These are phyloP conservation scores for Pythium insidiosum DNA, from an alignment of 352 stramenopile genomes.

Conservation along the genomic window DNA sequence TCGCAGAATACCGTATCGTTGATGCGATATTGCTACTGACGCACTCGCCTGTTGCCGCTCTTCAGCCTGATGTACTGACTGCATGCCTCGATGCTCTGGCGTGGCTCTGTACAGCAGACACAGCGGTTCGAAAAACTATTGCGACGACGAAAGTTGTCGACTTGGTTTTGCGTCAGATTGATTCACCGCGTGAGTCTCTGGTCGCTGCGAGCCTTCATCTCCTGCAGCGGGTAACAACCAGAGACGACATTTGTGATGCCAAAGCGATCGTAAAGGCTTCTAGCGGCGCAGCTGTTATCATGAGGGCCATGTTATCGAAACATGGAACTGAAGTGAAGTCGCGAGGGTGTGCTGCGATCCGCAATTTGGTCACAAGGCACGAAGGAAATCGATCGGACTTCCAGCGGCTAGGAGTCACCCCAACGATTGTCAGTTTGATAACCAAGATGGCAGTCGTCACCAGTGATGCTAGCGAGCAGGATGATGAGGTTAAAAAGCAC, in stretches of 20 bases:
- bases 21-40: constrained; percentile 35
- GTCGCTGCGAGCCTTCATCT: constrained; percentile 40
- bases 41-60: constrained; percentile 28
- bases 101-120: constrained; percentile 34
- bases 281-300: constrained; percentile 29
- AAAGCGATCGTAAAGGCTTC: constrained; percentile 27
- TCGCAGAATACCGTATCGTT: constrained; percentile 44
- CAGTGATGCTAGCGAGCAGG: too few relatives aligned
- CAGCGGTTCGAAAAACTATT: constrained; percentile 26
- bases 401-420: constrained; percentile 32
- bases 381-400: constrained; percentile 47
- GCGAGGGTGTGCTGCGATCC: constrained; percentile 33
- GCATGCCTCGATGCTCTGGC: constrained; percentile 42
- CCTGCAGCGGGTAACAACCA: constrained; percentile 35
- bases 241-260: constrained; percentile 17
- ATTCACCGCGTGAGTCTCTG: constrained; percentile 23
- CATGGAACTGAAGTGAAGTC: constrained; percentile 16
- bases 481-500: too few relatives aligned
- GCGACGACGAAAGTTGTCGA: constrained; percentile 43
- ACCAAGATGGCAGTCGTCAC: not conserved
- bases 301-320: constrained; percentile 26
- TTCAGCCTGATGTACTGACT: constrained; percentile 28
- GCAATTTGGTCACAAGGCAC: constrained; percentile 36
- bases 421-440: constrained; percentile 18
- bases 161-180: constrained; percentile 28